A percentile compares a stretch with the other conserved stretches of the same genome.
Conservation (phyloP, 352 stramenopile genomes). For the Phytophthora megakarya region DNA sequence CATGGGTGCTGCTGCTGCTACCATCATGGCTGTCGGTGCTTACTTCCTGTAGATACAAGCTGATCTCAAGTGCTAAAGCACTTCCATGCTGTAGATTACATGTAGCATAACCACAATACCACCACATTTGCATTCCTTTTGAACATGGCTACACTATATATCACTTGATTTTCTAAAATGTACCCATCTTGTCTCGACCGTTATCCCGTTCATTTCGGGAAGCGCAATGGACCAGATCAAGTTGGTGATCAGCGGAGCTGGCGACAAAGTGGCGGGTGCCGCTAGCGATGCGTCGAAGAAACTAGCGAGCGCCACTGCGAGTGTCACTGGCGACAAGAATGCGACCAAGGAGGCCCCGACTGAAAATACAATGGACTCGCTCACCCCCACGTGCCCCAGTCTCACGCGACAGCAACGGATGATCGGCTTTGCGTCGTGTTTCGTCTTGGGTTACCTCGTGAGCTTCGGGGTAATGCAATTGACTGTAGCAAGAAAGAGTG, state of each 20-base stretch:
- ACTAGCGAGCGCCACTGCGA: conserved; percentile 26
- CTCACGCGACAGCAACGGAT: conserved; percentile 75
- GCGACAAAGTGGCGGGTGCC: conserved; percentile 46
- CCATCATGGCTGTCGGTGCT: not conserved
- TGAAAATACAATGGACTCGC: conserved; percentile 39
- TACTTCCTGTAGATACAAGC: not conserved
- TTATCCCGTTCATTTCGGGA: conserved; percentile 23
- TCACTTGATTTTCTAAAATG: conserved; percentile 8
- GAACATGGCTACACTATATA: not conserved
- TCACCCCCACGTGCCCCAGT: conserved; percentile 64
- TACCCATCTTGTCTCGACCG: conserved; percentile 12
- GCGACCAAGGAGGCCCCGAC: conserved; percentile 16
- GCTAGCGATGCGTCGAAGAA: conserved; percentile 50
- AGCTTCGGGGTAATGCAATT: conserved; percentile 68
- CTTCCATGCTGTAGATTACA: not conserved
- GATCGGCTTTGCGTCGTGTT: conserved; percentile 76
- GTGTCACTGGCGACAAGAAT: conserved; percentile 33
- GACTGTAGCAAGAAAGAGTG: not conserved
- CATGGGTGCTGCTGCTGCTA: not conserved
- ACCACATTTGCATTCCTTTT: not conserved
- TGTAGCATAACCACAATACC: not conserved
- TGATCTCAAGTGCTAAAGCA: not conserved
- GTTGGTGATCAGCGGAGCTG: conserved; percentile 60
- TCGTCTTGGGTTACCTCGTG: conserved; percentile 81
- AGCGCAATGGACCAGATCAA: conserved; percentile 78